A percentile compares a stretch with the other conserved stretches of the same genome.
These are phyloP conservation scores for Hypoxylon intermedium DNA, from an alignment of 495 filamentous ascomycete species.

Conservation along the genomic window DNA sequence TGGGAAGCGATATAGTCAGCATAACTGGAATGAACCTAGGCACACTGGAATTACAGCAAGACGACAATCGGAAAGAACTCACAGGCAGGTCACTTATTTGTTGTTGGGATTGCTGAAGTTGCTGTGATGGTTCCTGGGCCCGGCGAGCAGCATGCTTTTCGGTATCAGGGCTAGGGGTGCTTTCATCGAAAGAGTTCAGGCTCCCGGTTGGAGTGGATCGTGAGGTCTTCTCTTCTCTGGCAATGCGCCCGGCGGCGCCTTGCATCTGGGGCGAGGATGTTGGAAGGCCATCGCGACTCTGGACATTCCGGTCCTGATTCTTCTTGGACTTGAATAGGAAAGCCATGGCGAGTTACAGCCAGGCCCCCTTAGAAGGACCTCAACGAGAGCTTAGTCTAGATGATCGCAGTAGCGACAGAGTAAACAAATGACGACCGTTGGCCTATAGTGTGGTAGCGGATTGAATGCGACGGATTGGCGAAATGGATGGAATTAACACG, in stretches of 20 bases:
- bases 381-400: conserved; percentile 23
- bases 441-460: neutral
- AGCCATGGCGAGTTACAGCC: conserved; percentile 60
- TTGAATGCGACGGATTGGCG: conserved; percentile 8
- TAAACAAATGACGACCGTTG: conserved; percentile 6
- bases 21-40: neutral
- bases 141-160: conserved; percentile 48
- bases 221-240: conserved; percentile 56
- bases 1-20: conserved; percentile 23
- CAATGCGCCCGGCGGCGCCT: conserved; percentile 50
- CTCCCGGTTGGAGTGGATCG: conserved; percentile 63
- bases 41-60: neutral
- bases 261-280: conserved; percentile 45
- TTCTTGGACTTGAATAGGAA: conserved; percentile 79
- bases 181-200: conserved; percentile 59
- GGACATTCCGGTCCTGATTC: conserved; percentile 58
- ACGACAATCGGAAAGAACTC: conserved; percentile 34
- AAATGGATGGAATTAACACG: conserved; percentile 8
- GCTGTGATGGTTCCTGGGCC: conserved; percentile 42
- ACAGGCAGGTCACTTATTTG: conserved; percentile 58
- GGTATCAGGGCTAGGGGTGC: conserved; percentile 60
- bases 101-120: conserved; percentile 26
- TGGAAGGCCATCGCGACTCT: conserved; percentile 55
- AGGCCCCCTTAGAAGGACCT: conserved; percentile 35
- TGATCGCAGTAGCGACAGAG: conserved; percentile 26